Percentiles rank a stretch among this genome's conserved stretches.
Evolutionary conservation across 2,329 filamentous ascomycete genomes (phyloP).

Genomic region (Monilinia aucupariae): DNA sequence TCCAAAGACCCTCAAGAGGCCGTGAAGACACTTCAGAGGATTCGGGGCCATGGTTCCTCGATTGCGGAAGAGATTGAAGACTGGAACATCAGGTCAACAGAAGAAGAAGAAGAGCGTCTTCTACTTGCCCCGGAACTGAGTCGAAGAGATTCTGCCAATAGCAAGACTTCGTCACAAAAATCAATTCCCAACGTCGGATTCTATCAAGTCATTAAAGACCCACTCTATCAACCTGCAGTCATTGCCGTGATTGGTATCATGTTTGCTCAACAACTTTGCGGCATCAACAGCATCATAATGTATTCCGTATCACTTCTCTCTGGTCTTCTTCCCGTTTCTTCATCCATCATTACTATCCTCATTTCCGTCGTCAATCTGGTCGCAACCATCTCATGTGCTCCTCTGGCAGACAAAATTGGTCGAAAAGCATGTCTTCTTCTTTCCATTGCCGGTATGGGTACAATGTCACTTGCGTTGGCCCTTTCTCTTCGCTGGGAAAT

Average conservation of each 20-base stretch:
- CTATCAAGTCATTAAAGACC: constrained; percentile 59
- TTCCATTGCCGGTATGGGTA: constrained; percentile 80
- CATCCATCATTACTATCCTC: constrained; percentile 76
- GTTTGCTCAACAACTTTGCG: constrained; percentile 86
- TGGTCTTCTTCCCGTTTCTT: constrained; percentile 73
- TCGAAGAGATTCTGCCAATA: constrained; percentile 27
- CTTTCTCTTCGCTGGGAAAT: constrained; percentile 70
- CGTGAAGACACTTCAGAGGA: constrained; percentile 62
- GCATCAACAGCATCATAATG: constrained; percentile 97
- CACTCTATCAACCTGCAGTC: constrained; percentile 65
- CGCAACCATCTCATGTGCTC: constrained; percentile 75
- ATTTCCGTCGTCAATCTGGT: constrained; percentile 83
- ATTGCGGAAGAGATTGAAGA: constrained; percentile 66
- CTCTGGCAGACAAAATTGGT: constrained; percentile 79
- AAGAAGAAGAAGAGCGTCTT: constrained; percentile 31
- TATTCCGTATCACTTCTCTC: constrained; percentile 89
- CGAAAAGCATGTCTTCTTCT: constrained; percentile 79
- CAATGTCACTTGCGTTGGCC: constrained; percentile 69
- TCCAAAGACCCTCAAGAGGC: constrained; percentile 57
- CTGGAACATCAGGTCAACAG: constrained; percentile 45
- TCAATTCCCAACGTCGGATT: constrained; percentile 49
- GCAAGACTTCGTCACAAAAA: constrained; percentile 29
- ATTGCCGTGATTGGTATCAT: constrained; percentile 85
- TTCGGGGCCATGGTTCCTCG: constrained; percentile 64
- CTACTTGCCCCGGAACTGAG: constrained; percentile 25